Percentiles rank a stretch among this genome's conserved stretches.
Conservation (phyloP, 2,329 filamentous ascomycete genomes). For the Arthrobotrys sinensis region DNA sequence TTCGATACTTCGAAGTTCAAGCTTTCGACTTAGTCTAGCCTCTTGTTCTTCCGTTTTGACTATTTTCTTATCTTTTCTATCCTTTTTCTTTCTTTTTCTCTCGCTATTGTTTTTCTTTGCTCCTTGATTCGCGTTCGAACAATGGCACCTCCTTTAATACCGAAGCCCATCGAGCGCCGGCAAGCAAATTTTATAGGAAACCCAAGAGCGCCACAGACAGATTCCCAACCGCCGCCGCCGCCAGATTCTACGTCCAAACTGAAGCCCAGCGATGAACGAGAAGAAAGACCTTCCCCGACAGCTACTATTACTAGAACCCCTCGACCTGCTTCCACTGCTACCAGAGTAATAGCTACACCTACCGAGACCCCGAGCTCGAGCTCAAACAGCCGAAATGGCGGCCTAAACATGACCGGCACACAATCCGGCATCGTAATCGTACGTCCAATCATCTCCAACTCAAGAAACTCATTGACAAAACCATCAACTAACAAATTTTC, state of each 20-base stretch:
- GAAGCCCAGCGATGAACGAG: background rate
- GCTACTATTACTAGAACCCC: background rate
- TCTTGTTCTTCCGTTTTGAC: background rate
- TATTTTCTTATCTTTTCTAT: background rate
- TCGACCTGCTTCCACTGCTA: background rate
- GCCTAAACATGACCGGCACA: slow-evolving; percentile 41
- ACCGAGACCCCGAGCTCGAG: slow-evolving; percentile 7
- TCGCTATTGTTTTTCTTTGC: background rate
- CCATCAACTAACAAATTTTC: background rate
- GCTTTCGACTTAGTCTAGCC: background rate
- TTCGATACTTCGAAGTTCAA: too few species aligned
- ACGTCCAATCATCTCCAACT: background rate
- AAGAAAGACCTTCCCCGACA: background rate
- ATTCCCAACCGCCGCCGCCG: background rate
- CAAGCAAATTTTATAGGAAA: background rate
- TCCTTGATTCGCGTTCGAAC: slow-evolving; percentile 1
- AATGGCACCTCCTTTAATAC: slow-evolving; percentile 58
- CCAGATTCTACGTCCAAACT: slow-evolving; percentile 1
- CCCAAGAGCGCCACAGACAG: slow-evolving; percentile 1
- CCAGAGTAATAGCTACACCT: background rate
- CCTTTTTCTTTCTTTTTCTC: background rate
- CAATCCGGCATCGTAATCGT: slow-evolving; percentile 57
- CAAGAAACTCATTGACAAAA: background rate
- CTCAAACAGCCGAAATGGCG: slow-evolving; percentile 8
- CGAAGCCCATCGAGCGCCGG: slow-evolving; percentile 35